Evolutionary conservation across 2,329 filamentous ascomycete genomes (phyloP).

Genomic region (Ophiognomonia clavigignenti-juglandacearum): DNA sequence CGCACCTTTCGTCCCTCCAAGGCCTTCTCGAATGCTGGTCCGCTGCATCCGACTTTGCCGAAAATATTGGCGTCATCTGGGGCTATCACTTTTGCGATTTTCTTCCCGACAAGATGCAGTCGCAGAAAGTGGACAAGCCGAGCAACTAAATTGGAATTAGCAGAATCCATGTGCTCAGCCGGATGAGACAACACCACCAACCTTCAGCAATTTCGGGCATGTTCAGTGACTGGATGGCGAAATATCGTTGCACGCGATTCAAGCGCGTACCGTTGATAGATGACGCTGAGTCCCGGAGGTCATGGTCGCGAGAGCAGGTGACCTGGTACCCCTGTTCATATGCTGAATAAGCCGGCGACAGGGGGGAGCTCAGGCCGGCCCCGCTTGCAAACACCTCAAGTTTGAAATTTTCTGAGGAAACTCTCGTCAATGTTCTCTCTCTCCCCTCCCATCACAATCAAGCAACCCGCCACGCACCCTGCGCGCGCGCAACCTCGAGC

Average conservation of each 20-base stretch:
- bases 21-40: conserved; percentile 66
- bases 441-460: conserved; percentile 5
- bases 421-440: background rate
- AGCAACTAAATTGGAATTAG: conserved; percentile 50
- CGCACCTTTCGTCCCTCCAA: conserved; percentile 65
- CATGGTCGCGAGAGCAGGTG: conserved; percentile 4
- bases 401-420: conserved; percentile 1
- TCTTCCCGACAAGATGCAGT: conserved; percentile 79
- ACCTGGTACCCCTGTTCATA: background rate
- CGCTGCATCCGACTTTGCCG: conserved; percentile 82
- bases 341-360: background rate
- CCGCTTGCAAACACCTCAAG: conserved; percentile 4
- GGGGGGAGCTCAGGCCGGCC: conserved; percentile 1
- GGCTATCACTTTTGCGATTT: conserved; percentile 63
- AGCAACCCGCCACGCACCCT: conserved; percentile 15
- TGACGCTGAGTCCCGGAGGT: background rate
- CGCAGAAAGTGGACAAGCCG: conserved; percentile 82
- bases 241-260: conserved; percentile 4
- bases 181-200: conserved; percentile 20
- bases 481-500: too few relatives aligned
- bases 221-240: background rate
- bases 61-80: conserved; percentile 82
- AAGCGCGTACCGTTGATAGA: conserved; percentile 1
- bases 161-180: background rate
- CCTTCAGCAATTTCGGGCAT: conserved; percentile 64